These are phyloP conservation scores for Boletus rubropictus DNA, from an alignment of 768 basidiomycete species.

Conservation along the genomic window DNA sequence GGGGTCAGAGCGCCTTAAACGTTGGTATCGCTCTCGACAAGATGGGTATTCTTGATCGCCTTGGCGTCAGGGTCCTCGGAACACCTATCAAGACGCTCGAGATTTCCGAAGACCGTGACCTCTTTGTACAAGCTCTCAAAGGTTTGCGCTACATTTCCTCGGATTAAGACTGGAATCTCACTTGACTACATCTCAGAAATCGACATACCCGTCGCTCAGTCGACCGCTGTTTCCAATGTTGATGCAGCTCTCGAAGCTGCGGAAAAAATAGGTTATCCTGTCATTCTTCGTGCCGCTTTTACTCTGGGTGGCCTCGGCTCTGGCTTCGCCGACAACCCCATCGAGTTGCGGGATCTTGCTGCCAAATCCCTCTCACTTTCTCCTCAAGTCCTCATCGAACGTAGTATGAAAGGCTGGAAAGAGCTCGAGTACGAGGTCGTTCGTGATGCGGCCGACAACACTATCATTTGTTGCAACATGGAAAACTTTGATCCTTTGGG, in stretches of 20 bases:
- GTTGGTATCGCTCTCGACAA: conserved; percentile 95
- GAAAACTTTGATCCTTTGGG: conserved; percentile 99
- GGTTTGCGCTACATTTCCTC: conserved; percentile 43
- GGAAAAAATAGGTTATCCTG: conserved; percentile 89
- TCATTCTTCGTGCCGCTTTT: conserved; percentile 94
- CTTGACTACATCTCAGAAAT: conserved; percentile 59
- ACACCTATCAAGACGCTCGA: conserved; percentile 93
- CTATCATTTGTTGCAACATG: conserved; percentile 99
- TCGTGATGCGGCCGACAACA: conserved; percentile 96
- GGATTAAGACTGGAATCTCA: conserved; percentile 4
- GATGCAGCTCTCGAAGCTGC: conserved; percentile 90
- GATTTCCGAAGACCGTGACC: conserved; percentile 93
- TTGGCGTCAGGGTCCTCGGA: conserved; percentile 90
- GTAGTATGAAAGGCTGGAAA: conserved; percentile 99
- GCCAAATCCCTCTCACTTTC: conserved; percentile 87
- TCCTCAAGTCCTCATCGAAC: conserved; percentile 95
- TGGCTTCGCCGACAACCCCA: conserved; percentile 91
- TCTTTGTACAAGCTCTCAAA: conserved; percentile 94
- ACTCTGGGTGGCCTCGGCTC: conserved; percentile 98
- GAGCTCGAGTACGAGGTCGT: conserved; percentile 99
- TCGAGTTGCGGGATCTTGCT: conserved; percentile 90
- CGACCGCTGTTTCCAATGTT: conserved; percentile 94
- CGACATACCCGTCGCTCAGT: conserved; percentile 91
- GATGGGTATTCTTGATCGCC: conserved; percentile 91
- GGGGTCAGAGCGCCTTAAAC: conserved; percentile 96